Evolutionary conservation across 805 yeast genomes (phyloP), one percentile per base, ranked within the genome.

Genomic region (Helenozyma rhizophorensis): DNA sequence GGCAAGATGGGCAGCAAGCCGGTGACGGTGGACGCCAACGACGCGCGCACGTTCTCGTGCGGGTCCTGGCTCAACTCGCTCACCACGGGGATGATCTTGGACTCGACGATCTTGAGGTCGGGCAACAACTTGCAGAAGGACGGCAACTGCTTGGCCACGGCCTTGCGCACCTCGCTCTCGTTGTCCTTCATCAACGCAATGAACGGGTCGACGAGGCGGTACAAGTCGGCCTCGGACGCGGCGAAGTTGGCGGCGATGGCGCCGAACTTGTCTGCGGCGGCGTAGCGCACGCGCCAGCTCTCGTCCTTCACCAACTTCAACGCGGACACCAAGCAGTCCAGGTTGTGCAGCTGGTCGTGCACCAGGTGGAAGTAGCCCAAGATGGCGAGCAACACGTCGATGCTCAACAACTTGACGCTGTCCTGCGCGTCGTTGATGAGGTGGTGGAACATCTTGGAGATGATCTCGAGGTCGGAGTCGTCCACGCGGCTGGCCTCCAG

Each of bases 211-310:
- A 80, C 76, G 42, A 82, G 70, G 50, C 80, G 68, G 44, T 63
- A 65, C 36, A 76, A 67, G 43, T 78, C 81, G 19, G 68, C 62
- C 24, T 72, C 76, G 30, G 75, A 70, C 40, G 71, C 68, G 46
- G 70, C 68, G 51, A 89, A 80, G 44, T 77, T 78, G 12, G 62
- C 48, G 2, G 94, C 86, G 39, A 93, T 73, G 42, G 70, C 67
- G 47, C 80, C 85, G 53, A 88, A 89, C 50, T 88, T 74, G 56
- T 90, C 97, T n/a, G 97, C 96, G 21, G 95, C 95, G 80, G 93
- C 88, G 62, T 90, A 93, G 53, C 98, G 80, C 36, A 93, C 97
- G 60, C 98, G 80, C 99, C 99, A 93, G 53, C 95, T 83, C 60
- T 85, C 87, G 64, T 93, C 98, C 43, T 72, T 75, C 37, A 86